Percentiles rank a stretch among this genome's conserved stretches.
These are phyloP conservation scores for Acer saccharum DNA, from an alignment of 345 rosid species.

Conservation along the genomic window DNA sequence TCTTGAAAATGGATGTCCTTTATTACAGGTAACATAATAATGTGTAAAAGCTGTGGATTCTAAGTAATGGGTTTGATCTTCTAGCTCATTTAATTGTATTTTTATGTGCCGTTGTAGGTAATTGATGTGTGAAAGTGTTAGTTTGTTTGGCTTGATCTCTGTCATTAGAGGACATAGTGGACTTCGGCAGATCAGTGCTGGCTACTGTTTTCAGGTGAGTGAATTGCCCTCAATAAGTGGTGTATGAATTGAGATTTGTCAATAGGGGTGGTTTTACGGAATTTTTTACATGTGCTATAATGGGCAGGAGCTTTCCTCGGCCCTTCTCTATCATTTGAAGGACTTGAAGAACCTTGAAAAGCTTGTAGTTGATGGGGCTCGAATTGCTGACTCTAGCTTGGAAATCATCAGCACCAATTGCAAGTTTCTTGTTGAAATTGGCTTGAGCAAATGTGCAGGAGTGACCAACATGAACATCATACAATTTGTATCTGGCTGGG, in stretches of 20 bases:
- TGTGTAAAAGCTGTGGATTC: background rate
- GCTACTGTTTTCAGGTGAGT: conserved; percentile 75
- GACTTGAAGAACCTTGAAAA: conserved; percentile 60
- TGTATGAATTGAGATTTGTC: background rate
- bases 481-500: conserved; percentile 61
- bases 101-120: conserved; percentile 38
- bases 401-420: conserved; percentile 51
- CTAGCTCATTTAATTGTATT: background rate
- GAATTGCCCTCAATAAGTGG: conserved; percentile 1
- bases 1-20: conserved; percentile 68
- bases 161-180: conserved; percentile 58
- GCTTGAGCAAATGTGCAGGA: conserved; percentile 73
- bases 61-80: background rate
- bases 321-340: conserved; percentile 42
- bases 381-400: conserved; percentile 50
- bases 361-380: conserved; percentile 64
- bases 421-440: conserved; percentile 65
- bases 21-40: conserved; percentile 48
- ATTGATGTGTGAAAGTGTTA: conserved; percentile 70
- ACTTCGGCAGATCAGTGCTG: conserved; percentile 59
- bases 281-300: conserved; percentile 11
- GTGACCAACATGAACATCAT: conserved; percentile 60
- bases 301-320: conserved; percentile 55
- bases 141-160: conserved; percentile 52
- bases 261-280: conserved; percentile 2